Percentiles rank a stretch among this genome's conserved stretches.
These are phyloP conservation scores for Betula pendula DNA, from an alignment of 306 rosid genomes.

Conservation along the genomic window DNA sequence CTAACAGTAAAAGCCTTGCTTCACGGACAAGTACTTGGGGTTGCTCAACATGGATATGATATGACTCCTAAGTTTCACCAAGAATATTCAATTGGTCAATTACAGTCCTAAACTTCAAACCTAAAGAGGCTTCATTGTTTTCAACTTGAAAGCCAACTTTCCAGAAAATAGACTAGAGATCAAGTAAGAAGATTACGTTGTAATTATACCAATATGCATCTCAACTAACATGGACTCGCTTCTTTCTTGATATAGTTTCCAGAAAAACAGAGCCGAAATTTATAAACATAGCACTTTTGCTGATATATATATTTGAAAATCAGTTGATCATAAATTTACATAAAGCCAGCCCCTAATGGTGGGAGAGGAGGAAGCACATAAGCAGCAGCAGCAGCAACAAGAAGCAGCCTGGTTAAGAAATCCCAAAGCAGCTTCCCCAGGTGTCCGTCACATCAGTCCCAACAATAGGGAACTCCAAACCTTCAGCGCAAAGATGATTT, in stretches of 20 bases:
- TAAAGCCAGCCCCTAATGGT: slow-evolving; percentile 20
- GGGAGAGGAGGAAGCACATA: slow-evolving; percentile 27
- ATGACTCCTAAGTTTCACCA: not conserved
- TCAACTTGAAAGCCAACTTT: slow-evolving; percentile 19
- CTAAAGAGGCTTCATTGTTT: slow-evolving; percentile 28
- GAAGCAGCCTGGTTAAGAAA: slow-evolving; percentile 8
- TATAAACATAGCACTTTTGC: slow-evolving; percentile 40
- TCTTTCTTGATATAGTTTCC: slow-evolving; percentile 22
- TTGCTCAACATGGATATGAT: not conserved
- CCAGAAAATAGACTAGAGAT: slow-evolving; percentile 18
- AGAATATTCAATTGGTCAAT: slow-evolving; percentile 16
- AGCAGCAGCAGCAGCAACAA: too few relatives aligned
- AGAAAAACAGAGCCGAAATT: slow-evolving; percentile 19
- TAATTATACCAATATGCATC: slow-evolving; percentile 19
- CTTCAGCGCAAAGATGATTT: slow-evolving; percentile 27
- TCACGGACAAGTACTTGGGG: not conserved
- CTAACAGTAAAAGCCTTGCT: not conserved
- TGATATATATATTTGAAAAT: slow-evolving; percentile 32
- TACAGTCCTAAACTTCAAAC: slow-evolving; percentile 25
- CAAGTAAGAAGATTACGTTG: slow-evolving; percentile 9
- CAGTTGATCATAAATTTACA: slow-evolving; percentile 34
- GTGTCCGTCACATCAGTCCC: not conserved
- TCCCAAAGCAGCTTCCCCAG: slow-evolving; percentile 12
- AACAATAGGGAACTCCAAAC: not conserved
- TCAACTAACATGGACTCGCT: slow-evolving; percentile 13